A percentile compares a stretch with the other conserved stretches of the same genome.
Evolutionary conservation across 495 filamentous ascomycete species (phyloP).

Genomic region (Penicillium bialowiezense): DNA sequence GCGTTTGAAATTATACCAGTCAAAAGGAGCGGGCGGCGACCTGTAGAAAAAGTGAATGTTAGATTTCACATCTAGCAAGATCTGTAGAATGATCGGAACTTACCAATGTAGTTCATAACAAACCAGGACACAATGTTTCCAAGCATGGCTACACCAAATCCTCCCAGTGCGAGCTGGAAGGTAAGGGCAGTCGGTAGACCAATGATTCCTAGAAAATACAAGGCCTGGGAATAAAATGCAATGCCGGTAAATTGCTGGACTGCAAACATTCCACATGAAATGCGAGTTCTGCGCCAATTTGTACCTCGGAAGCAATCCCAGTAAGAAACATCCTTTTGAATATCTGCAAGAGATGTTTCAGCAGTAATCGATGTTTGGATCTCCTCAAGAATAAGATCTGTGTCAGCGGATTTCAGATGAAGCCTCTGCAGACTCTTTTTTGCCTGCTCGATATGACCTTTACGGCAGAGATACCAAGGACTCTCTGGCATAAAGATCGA

Average conservation of each 20-base stretch:
- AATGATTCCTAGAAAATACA: slow-evolving; percentile 9
- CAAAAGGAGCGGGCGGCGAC: slow-evolving; percentile 2
- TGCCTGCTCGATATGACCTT: background rate
- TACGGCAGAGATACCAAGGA: slow-evolving; percentile 5
- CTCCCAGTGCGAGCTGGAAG: slow-evolving; percentile 3
- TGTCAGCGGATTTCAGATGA: background rate
- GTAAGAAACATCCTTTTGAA: background rate
- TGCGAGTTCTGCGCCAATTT: slow-evolving; percentile 7
- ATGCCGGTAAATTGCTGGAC: slow-evolving; percentile 9
- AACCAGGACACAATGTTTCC: slow-evolving; percentile 11
- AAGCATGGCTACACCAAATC: slow-evolving; percentile 7
- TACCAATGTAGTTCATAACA: slow-evolving; percentile 8
- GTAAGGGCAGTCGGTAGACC: background rate
- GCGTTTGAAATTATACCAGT: background rate
- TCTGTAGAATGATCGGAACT: background rate
- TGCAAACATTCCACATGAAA: slow-evolving; percentile 10
- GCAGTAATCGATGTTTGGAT: background rate
- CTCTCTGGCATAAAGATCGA: slow-evolving; percentile 4
- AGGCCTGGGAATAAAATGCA: slow-evolving; percentile 8
- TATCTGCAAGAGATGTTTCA: background rate
- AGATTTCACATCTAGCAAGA: background rate
- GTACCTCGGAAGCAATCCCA: slow-evolving; percentile 2
- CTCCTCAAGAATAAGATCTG: background rate
- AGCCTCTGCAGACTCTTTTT: slow-evolving; percentile 1
- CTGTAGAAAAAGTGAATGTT: background rate